Conservation (phyloP, 257 asterid species). For the Parsonsia alboflavescens region DNA sequence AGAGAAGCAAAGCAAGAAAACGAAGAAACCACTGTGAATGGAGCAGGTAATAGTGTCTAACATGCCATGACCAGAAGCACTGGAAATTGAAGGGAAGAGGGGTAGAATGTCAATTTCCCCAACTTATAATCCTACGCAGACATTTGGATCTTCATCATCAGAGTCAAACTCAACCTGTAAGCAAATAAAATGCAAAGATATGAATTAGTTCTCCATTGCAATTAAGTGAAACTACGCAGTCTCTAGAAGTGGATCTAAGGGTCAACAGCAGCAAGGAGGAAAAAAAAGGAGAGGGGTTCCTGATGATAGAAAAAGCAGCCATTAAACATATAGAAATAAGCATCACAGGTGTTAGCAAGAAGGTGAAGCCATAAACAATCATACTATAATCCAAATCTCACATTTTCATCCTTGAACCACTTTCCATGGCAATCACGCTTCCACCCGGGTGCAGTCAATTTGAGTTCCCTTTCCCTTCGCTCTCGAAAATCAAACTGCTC, state of each 20-base stretch:
- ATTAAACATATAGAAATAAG: not conserved
- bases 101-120: conserved; percentile 1
- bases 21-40: not conserved
- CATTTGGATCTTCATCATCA: conserved; percentile 80
- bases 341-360: not conserved
- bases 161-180: conserved; percentile 82
- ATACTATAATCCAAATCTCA: conserved; percentile 28
- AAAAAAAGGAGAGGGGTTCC: not conserved
- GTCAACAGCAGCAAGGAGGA: conserved; percentile 8
- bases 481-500: conserved; percentile 27
- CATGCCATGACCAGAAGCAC: not conserved
- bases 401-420: conserved; percentile 86
- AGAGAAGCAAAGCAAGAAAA: not conserved
- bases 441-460: conserved; percentile 82
- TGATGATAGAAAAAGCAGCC: not conserved
- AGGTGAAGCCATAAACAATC: not conserved
- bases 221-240: not conserved
- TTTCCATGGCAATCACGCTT: conserved; percentile 63
- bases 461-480: conserved; percentile 51
- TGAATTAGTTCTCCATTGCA: not conserved
- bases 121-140: conserved; percentile 25
- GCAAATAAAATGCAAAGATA: conserved; percentile 16
- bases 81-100: not conserved
- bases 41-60: not conserved
- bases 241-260: not conserved